Conservation (phyloP, 768 basidiomycete genomes). For the Rubroboletus pulcherrimus region DNA sequence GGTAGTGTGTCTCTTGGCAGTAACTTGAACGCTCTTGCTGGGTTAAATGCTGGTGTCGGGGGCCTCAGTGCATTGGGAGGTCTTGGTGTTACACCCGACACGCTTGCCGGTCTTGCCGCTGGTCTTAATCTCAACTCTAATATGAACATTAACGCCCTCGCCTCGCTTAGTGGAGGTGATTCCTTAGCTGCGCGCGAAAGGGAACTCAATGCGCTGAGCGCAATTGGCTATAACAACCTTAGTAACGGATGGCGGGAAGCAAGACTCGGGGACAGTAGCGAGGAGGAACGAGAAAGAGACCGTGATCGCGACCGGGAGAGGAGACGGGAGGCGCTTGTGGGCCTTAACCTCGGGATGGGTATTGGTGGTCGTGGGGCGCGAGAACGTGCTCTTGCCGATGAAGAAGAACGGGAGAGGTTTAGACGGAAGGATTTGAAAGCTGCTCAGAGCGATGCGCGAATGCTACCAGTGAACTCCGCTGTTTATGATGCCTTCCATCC, state of each 20-base stretch:
- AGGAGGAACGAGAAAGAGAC: conserved; percentile 43
- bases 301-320: conserved; percentile 43
- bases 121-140: conserved; percentile 29
- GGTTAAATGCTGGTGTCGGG: conserved; percentile 26
- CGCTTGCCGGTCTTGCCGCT: conserved; percentile 26
- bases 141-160: conserved; percentile 25
- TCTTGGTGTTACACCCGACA: conserved; percentile 28
- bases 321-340: conserved; percentile 42
- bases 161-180: conserved; percentile 22
- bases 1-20: conserved; percentile 28
- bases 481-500: conserved; percentile 82
- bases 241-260: conserved; percentile 36
- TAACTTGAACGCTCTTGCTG: conserved; percentile 22
- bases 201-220: conserved; percentile 44
- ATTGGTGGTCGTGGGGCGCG: conserved; percentile 47
- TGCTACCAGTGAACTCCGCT: conserved; percentile 40
- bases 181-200: conserved; percentile 43
- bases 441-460: conserved; percentile 32
- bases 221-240: conserved; percentile 42
- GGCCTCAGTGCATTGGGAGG: conserved; percentile 26
- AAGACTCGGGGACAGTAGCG: conserved; percentile 28
- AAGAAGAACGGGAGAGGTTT: conserved; percentile 47
- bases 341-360: conserved; percentile 32
- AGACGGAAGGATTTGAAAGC: conserved; percentile 52
- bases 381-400: conserved; percentile 62